Evolutionary conservation across 2,329 filamentous ascomycete species (phyloP).

Genomic region (Arthroderma sp.): DNA sequence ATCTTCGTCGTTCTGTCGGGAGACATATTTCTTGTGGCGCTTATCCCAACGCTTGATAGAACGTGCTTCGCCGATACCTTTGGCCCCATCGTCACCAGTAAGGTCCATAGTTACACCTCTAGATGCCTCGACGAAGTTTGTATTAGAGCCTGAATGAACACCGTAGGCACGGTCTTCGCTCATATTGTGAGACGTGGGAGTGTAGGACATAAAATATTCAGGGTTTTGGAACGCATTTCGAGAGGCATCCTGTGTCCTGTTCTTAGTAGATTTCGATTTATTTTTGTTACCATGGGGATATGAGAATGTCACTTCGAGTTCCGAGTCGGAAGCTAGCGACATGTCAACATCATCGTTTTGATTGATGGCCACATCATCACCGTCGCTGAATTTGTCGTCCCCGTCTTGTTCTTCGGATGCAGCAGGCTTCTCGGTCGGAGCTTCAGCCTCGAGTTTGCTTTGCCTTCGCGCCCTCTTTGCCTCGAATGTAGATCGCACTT

Average conservation of each 20-base stretch:
- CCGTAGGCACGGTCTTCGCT: conserved; percentile 89
- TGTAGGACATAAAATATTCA: conserved; percentile 95
- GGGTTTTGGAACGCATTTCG: conserved; percentile 57
- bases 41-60: conserved; percentile 90
- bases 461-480: conserved; percentile 28
- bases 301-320: conserved; percentile 58
- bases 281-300: conserved; percentile 34
- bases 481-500: conserved; percentile 30
- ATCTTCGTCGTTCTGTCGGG: conserved; percentile 85
- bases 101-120: conserved; percentile 84
- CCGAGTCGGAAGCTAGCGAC: conserved; percentile 47
- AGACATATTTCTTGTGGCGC: conserved; percentile 89
- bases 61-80: conserved; percentile 64
- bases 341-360: conserved; percentile 35
- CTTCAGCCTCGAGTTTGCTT: conserved; percentile 17
- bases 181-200: conserved; percentile 62
- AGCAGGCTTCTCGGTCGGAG: conserved; percentile 17
- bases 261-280: conserved; percentile 40
- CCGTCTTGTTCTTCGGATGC: conserved; percentile 15
- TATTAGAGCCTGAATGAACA: conserved; percentile 65
- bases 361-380: conserved; percentile 24
- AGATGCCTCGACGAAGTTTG: conserved; percentile 80
- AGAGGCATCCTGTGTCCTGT: conserved; percentile 8
- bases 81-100: conserved; percentile 69
- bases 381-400: conserved; percentile 27